Conservation (phyloP, 768 basidiomycete genomes). For the Ramaria rubella region DNA sequence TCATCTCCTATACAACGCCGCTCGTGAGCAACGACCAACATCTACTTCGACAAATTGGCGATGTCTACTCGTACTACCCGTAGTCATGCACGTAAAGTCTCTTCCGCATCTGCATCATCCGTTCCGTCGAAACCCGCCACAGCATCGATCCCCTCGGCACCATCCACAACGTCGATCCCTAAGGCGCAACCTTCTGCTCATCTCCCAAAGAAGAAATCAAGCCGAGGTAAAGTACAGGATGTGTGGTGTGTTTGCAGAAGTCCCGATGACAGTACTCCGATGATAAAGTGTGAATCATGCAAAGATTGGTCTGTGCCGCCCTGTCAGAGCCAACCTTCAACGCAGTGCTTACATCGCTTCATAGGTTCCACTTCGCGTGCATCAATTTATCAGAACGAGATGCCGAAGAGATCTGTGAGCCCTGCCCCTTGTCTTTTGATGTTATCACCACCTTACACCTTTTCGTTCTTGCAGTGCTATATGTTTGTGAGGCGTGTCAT, state of each 20-base stretch:
- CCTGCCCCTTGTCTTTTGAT: conserved; percentile 7
- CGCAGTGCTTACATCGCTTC: neutral
- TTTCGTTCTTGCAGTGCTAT: conserved; percentile 41
- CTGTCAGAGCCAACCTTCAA: neutral
- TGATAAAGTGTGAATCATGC: conserved; percentile 71
- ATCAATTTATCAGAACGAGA: conserved; percentile 53
- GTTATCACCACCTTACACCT: conserved; percentile 14
- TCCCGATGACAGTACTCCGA: conserved; percentile 72
- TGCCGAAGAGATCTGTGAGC: conserved; percentile 77
- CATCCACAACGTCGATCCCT: conserved; percentile 3
- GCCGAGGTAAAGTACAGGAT: conserved; percentile 18
- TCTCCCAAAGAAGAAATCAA: conserved; percentile 8
- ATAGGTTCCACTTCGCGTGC: conserved; percentile 83
- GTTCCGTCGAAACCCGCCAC: neutral
- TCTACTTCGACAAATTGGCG: neutral
- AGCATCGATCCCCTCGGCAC: neutral
- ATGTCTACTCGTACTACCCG: conserved; percentile 1
- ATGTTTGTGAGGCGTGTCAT: conserved; percentile 50
- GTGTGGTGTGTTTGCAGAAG: conserved; percentile 58
- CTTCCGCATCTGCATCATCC: neutral
- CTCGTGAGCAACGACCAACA: neutral
- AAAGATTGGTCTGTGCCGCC: conserved; percentile 53
- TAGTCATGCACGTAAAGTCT: neutral
- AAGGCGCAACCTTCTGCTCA: neutral
- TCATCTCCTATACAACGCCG: neutral